Evolutionary conservation across 148 eudicot species (phyloP).

Genomic region (Cornus suecica): DNA sequence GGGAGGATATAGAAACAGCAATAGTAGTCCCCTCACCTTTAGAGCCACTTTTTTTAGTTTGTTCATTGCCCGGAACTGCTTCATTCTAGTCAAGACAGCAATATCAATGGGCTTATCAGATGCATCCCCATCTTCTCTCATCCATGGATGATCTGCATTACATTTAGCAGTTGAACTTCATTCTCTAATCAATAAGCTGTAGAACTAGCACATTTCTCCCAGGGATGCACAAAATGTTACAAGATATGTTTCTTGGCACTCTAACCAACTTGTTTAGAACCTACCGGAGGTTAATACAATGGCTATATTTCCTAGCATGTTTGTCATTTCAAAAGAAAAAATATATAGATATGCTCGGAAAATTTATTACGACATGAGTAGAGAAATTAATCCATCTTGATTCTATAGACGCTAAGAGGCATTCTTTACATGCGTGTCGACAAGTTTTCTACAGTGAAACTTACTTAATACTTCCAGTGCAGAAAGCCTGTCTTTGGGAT

Average conservation of each 20-base stretch:
- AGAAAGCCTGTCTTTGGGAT: conserved; percentile 84
- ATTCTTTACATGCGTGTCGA: neutral
- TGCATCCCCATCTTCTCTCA: conserved; percentile 97
- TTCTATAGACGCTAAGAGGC: conserved; percentile 3
- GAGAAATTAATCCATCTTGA: neutral
- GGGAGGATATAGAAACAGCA: neutral
- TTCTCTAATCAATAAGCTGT: neutral
- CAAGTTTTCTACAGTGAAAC: conserved; percentile 13
- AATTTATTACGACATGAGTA: too few species aligned
- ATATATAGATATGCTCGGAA: neutral
- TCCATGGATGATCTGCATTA: conserved; percentile 91
- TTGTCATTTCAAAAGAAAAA: neutral
- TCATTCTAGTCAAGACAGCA: conserved; percentile 93
- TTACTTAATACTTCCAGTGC: conserved; percentile 84
- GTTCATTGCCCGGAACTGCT: conserved; percentile 99
- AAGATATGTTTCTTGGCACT: neutral
- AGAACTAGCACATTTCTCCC: neutral
- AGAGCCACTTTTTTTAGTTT: conserved; percentile 95
- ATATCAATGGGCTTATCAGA: conserved; percentile 94
- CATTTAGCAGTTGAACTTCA: conserved; percentile 15
- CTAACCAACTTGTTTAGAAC: neutral
- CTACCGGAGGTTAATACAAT: neutral
- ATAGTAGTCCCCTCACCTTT: conserved; percentile 47
- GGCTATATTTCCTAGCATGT: neutral
- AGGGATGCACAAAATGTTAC: neutral